Base-by-base conservation (phyloP, 371 early-diverging fungal species). In the Mucor plumbeus region DNA sequence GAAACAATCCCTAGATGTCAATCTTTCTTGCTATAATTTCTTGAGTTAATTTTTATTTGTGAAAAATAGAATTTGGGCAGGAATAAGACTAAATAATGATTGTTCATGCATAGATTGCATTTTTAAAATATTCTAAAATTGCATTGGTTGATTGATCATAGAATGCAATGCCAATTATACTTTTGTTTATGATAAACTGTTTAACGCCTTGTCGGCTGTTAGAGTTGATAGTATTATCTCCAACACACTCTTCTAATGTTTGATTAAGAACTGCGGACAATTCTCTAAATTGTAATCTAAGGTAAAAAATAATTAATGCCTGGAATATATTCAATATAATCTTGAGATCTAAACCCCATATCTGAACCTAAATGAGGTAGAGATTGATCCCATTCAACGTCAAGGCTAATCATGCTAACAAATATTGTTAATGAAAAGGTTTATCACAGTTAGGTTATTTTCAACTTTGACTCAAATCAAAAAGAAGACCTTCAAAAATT, bases 371-470 rank as follows among this genome's bases (percentile, higher is more conserved):
- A 19, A 7, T 40, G 58, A 5, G 61, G 59, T 14, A 74, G 33
- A 9, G 55, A 19, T 3, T 26, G 19, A 59, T 74, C 74, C 74
- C 74, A 74, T 15, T 61, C 65, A 11, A 71, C 60, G 36, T 74
- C 74, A 33, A 41, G 15, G 0, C n/a, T n/a, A 44, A 74, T 71
- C 74, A 74, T 74, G 15, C 55, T 21, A 5, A 61, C 40, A 53
- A 53, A 68, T 4, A 48, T 40, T 59, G 19, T 71, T 66, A 39
- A 80, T 75, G n/a, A 55, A 57, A 19, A 67, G 65, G 10, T 55
- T 43, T 31, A 77, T 17, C 3, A 68, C 50, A 0, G 17, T 53
- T 0, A 69, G 58, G 11, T 75, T 75, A 17, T 74, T 39, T 39
- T 14, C 77, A 35, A 4, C 44, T 59, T 11, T 70, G 40, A 14